phyloP scores from a whole-genome alignment of 805 yeast species.

The Pichia exigua region DNA sequence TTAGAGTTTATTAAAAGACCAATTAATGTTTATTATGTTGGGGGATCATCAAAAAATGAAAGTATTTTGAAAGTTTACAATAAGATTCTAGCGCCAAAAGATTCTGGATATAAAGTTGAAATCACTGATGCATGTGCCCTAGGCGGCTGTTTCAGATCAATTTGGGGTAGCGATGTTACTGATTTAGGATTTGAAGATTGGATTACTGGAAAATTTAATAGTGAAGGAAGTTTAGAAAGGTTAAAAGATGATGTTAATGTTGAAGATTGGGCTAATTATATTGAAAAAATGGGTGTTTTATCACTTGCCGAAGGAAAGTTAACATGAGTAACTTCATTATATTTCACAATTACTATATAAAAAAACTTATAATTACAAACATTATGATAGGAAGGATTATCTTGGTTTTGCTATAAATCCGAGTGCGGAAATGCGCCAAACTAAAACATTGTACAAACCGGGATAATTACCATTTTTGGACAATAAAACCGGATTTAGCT shows the following conservation, averaged over 20 bases:
- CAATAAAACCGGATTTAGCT: too few relatives aligned
- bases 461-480: background rate
- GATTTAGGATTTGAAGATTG: constrained; percentile 34
- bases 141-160: constrained; percentile 84
- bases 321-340: too few relatives aligned
- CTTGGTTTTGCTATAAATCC: background rate
- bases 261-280: constrained; percentile 41
- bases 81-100: constrained; percentile 55
- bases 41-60: constrained; percentile 73
- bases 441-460: too few relatives aligned
- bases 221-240: constrained; percentile 38
- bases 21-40: constrained; percentile 68
- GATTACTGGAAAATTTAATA: constrained; percentile 39
- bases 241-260: constrained; percentile 25
- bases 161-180: constrained; percentile 44
- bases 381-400: too few relatives aligned
- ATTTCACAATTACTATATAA: too few relatives aligned
- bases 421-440: constrained; percentile 1
- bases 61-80: constrained; percentile 66
- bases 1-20: constrained; percentile 49
- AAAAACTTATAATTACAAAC: too few relatives aligned
- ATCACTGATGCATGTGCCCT: constrained; percentile 86
- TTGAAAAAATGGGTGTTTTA: constrained; percentile 45
- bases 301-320: constrained; percentile 34
- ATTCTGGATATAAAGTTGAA: constrained; percentile 64